Conservation (phyloP, 2,329 filamentous ascomycete species). For the Pseudopyricularia javanii region DNA sequence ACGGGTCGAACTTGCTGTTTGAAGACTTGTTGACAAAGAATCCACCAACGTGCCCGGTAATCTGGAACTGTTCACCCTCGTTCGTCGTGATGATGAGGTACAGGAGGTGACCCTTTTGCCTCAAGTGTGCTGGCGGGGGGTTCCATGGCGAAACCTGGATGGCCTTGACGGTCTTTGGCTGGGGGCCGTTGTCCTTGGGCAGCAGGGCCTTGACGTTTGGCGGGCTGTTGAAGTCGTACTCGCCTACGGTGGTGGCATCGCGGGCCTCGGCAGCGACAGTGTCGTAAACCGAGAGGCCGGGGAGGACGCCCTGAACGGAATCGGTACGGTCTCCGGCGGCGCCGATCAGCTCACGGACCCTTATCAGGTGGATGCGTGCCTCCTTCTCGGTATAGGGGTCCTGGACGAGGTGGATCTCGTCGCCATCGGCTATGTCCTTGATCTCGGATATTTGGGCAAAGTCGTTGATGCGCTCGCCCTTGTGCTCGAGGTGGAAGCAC, state of each 20-base stretch:
- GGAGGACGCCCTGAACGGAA: constrained; percentile 70
- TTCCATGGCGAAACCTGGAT: constrained; percentile 91
- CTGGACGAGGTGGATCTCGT: constrained; percentile 72
- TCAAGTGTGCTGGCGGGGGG: constrained; percentile 81
- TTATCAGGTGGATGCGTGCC: constrained; percentile 83
- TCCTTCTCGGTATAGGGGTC: constrained; percentile 99
- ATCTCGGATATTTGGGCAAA: constrained; percentile 89
- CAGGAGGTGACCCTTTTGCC: constrained; percentile 83
- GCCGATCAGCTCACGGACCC: constrained; percentile 85
- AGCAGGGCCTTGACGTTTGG: constrained; percentile 61
- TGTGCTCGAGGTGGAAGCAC: constrained; percentile 94
- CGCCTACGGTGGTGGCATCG: constrained; percentile 27
- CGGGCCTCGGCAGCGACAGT: constrained; percentile 42
- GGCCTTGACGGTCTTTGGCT: constrained; percentile 84
- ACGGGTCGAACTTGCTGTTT: constrained; percentile 89
- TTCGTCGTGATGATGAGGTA: constrained; percentile 84
- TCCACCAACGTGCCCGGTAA: constrained; percentile 85
- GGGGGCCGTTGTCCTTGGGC: constrained; percentile 49
- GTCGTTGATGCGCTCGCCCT: constrained; percentile 84
- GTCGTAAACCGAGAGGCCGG: constrained; percentile 81
- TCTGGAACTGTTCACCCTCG: constrained; percentile 88
- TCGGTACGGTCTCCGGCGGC: constrained; percentile 83
- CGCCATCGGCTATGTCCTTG: constrained; percentile 60
- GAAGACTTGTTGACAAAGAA: constrained; percentile 97
- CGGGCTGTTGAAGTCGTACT: constrained; percentile 65